Percentiles rank a stretch among this genome's conserved stretches.
These are phyloP conservation scores for Sporothrix inflata DNA, from an alignment of 2,329 filamentous ascomycete genomes.

Conservation along the genomic window DNA sequence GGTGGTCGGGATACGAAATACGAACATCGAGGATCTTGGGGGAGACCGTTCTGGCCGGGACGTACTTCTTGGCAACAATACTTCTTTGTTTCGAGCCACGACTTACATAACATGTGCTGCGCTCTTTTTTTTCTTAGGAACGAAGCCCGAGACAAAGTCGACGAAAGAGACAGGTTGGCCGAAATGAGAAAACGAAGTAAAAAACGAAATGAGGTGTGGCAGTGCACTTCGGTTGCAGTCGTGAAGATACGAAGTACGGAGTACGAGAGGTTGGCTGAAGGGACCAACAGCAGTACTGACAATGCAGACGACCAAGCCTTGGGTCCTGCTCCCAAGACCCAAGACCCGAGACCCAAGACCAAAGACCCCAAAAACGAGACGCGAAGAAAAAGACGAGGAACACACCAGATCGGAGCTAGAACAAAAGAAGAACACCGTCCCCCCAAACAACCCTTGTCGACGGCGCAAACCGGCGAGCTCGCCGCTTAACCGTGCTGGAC, in stretches of 20 bases:
- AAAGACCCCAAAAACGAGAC: background rate
- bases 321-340: background rate
- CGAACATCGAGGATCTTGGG: background rate
- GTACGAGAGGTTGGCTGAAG: background rate
- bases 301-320: background rate
- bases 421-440: constrained; percentile 20
- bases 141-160: background rate
- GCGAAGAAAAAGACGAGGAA: background rate
- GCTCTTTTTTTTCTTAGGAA: background rate
- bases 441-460: background rate
- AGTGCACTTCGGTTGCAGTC: constrained; percentile 11
- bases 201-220: constrained; percentile 17
- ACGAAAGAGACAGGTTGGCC: background rate
- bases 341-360: background rate
- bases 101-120: background rate
- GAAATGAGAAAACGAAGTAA: background rate
- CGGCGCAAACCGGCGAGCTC: constrained; percentile 22
- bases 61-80: background rate
- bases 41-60: background rate
- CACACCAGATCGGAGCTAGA: constrained; percentile 22
- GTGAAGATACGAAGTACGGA: background rate
- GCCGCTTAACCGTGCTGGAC: constrained; percentile 11
- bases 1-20: constrained; percentile 4
- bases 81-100: background rate
- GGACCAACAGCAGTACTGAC: constrained; percentile 5